These are phyloP conservation scores for Haplosporangium sp. DNA, from an alignment of 371 early-diverging fungal species.

Conservation along the genomic window DNA sequence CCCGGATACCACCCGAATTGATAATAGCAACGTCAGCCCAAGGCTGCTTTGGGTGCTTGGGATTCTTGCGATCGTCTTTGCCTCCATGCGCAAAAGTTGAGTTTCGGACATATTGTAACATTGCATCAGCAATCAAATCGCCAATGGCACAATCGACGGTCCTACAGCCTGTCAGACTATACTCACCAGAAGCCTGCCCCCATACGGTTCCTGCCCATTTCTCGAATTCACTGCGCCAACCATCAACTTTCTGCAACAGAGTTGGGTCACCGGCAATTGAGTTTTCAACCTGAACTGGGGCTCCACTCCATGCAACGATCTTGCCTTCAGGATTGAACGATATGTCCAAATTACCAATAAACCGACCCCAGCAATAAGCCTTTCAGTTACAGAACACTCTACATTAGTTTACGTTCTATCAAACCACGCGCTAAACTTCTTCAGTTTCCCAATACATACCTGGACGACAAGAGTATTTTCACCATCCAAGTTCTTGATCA, in stretches of 20 bases:
- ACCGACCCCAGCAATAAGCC: constrained; percentile 64
- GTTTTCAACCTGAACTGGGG: constrained; percentile 64
- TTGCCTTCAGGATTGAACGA: constrained; percentile 64
- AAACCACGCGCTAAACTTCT: too few species aligned
- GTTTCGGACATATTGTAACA: constrained; percentile 35
- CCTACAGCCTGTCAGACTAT: constrained; percentile 51
- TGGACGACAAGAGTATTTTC: constrained; percentile 70
- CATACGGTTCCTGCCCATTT: constrained; percentile 52
- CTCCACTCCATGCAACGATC: constrained; percentile 59
- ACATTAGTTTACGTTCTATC: too few species aligned
- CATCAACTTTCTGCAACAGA: constrained; percentile 43
- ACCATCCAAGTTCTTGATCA: constrained; percentile 64
- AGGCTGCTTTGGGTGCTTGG: neutral
- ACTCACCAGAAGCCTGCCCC: constrained; percentile 52
- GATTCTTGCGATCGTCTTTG: neutral
- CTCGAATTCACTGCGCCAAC: constrained; percentile 62
- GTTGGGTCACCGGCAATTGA: constrained; percentile 56
- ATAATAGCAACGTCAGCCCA: constrained; percentile 51
- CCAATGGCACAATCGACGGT: constrained; percentile 63
- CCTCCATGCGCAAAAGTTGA: neutral
- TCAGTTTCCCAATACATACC: constrained; percentile 30
- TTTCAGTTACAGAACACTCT: neutral
- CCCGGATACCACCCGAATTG: constrained; percentile 68
- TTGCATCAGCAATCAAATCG: constrained; percentile 64
- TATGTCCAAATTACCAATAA: constrained; percentile 72